Percentiles rank a stretch among this genome's conserved stretches.
These are phyloP conservation scores for Fusarium zealandicum DNA, from an alignment of 2,329 filamentous ascomycete species.

Conservation along the genomic window DNA sequence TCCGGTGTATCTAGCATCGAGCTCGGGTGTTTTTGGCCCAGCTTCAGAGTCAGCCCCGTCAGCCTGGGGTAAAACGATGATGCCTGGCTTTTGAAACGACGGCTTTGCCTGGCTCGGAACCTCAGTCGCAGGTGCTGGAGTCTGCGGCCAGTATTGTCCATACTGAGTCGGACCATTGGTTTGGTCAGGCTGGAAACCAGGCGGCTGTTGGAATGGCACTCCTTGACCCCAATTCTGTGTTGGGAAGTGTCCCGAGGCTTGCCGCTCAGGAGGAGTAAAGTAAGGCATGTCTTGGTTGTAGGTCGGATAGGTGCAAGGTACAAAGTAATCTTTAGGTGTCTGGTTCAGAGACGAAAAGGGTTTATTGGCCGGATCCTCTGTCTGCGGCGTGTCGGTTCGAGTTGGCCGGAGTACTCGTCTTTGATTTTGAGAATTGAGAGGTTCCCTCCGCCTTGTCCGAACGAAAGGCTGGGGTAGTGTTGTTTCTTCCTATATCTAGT, in stretches of 20 bases:
- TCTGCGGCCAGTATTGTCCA: not conserved
- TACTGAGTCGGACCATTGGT: not conserved
- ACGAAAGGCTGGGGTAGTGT: too few relatives aligned
- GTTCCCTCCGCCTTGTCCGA: not conserved
- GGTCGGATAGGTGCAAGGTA: not conserved
- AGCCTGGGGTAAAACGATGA: constrained; percentile 11
- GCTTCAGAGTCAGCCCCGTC: constrained; percentile 14
- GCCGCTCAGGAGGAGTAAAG: not conserved
- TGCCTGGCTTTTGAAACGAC: constrained; percentile 11
- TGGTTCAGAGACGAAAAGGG: not conserved
- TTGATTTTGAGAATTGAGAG: not conserved
- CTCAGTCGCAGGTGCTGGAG: not conserved
- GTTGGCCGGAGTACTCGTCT: constrained; percentile 8
- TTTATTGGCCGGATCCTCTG: not conserved
- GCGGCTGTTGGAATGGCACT: not conserved
- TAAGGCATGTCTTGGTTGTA: not conserved
- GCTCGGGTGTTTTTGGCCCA: not conserved
- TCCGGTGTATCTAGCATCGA: not conserved
- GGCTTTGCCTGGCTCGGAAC: not conserved
- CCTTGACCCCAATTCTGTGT: not conserved
- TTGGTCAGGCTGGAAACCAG: not conserved
- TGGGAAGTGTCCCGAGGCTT: not conserved
- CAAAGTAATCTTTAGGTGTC: not conserved
- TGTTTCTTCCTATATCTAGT: too few relatives aligned
- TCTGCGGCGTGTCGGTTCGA: not conserved